Conservation (phyloP, 345 rosid genomes). For the Boechera retrofracta region DNA sequence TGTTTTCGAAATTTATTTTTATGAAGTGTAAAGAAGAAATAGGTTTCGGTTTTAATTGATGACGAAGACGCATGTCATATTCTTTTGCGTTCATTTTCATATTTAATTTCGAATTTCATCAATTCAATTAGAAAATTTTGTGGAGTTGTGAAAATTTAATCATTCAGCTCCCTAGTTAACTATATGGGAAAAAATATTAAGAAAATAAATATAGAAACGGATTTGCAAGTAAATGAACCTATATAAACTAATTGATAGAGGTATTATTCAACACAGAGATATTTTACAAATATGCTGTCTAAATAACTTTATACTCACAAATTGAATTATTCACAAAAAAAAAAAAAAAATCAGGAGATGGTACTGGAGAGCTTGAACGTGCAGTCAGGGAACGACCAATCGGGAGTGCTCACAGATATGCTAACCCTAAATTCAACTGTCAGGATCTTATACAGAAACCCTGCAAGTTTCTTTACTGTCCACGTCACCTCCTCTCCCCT, state of each 20-base stretch:
- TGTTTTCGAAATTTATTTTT: not conserved
- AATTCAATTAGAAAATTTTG: not conserved
- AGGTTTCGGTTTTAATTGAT: not conserved
- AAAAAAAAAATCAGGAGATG: slow-evolving; percentile 55
- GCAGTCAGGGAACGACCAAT: slow-evolving; percentile 78
- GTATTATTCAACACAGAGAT: not conserved
- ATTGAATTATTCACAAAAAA: not conserved
- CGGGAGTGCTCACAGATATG: slow-evolving; percentile 92
- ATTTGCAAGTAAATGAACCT: not conserved
- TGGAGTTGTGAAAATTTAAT: not conserved
- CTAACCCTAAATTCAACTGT: slow-evolving; percentile 86
- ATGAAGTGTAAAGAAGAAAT: not conserved
- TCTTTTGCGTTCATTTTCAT: not conserved
- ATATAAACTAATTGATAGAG: not conserved
- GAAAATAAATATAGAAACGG: not conserved
- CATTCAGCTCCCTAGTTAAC: too few species aligned
- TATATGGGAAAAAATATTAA: too few species aligned
- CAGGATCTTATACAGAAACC: slow-evolving; percentile 70
- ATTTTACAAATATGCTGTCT: not conserved
- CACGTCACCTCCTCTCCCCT: slow-evolving; percentile 82
- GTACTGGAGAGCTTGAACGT: slow-evolving; percentile 76
- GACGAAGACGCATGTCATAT: not conserved
- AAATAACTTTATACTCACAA: not conserved
- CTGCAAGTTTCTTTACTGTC: slow-evolving; percentile 79
- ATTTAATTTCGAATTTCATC: not conserved